Base-by-base conservation (phyloP, 2,329 filamentous ascomycete species). In the Lecanicillium sp. region DNA sequence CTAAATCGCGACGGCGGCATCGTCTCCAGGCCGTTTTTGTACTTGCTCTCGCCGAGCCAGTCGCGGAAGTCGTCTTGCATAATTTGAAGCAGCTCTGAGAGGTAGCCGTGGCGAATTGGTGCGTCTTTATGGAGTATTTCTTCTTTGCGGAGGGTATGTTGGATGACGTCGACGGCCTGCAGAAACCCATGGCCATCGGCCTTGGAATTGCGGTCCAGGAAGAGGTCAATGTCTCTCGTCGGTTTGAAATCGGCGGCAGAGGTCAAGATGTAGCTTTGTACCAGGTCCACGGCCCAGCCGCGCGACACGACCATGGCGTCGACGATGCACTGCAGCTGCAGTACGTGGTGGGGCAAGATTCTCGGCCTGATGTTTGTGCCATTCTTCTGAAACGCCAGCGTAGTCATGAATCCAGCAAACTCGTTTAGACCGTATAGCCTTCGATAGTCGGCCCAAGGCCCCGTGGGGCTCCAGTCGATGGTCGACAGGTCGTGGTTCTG, bases 261-360 rank as follows among this genome's bases (percentile, higher is more conserved):
- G 10, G 54, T 28, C 25, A 31, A 42, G 2, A 69, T 32, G 8
- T 64, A 41, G 47, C 69, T 61, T 0, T 62, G 61, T 12, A 40
- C 33, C 3, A 65, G 20, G 8, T 36, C 34, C 35, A 45, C 52
- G 2, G 58, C 14, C 68, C 69, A 73, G 4, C 69, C 67, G 1
- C 60, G 61, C 11, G 60, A 70, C 1, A 64, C 53, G 3, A 57
- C 54, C 27, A 69, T 52, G 2, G 69, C 65, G 42, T 74, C 70
- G 11, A 72, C 59, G 25, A 74, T 68, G 41, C 62, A 67, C 43
- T 73, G 67, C 0, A 74, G 52, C 28, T 72, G 60, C 41, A 74
- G 71, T 1, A 74, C 64, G 43, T 66, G 61, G 25, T 67, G 64
- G 0, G 68, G 68, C 1, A 64, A 51, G 13, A 74, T 69, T 25